Conservation (phyloP, 345 rosid species). For the Citropsis articulata region DNA sequence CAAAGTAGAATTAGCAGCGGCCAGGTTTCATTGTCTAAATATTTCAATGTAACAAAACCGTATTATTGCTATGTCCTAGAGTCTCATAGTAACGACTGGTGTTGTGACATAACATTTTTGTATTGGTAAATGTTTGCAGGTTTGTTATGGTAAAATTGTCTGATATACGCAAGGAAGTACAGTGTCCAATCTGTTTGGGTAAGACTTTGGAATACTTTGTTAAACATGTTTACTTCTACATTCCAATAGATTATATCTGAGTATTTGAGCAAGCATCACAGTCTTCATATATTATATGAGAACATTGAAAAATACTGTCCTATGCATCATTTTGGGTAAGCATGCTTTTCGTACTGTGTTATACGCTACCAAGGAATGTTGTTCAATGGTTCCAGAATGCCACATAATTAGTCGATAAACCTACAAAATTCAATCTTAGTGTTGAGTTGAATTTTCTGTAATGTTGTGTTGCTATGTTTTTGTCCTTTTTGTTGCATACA, state of each 20-base stretch:
- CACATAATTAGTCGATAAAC: neutral
- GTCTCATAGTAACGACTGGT: neutral
- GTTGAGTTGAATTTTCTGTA: neutral
- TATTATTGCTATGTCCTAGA: neutral
- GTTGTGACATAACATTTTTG: slow-evolving; percentile 8
- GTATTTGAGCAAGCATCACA: neutral
- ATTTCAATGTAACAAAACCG: neutral
- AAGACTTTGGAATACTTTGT: slow-evolving; percentile 12
- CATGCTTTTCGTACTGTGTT: neutral
- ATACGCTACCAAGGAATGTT: neutral
- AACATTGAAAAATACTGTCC: neutral
- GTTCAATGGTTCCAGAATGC: neutral
- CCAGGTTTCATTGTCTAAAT: neutral
- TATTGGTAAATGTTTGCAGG: slow-evolving; percentile 32
- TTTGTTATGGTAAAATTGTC: slow-evolving; percentile 45
- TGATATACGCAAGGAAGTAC: slow-evolving; percentile 72
- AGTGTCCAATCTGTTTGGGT: slow-evolving; percentile 83
- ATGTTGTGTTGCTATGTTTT: neutral
- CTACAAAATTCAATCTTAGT: neutral
- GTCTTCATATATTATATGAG: neutral
- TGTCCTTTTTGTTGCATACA: neutral
- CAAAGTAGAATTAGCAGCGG: neutral
- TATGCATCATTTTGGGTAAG: neutral
- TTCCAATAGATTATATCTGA: neutral
- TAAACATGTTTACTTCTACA: slow-evolving; percentile 1